Percentiles rank a stretch among this genome's conserved stretches.
These are phyloP conservation scores for Tuber aestivum DNA, from an alignment of 495 filamentous ascomycete genomes.

Conservation along the genomic window DNA sequence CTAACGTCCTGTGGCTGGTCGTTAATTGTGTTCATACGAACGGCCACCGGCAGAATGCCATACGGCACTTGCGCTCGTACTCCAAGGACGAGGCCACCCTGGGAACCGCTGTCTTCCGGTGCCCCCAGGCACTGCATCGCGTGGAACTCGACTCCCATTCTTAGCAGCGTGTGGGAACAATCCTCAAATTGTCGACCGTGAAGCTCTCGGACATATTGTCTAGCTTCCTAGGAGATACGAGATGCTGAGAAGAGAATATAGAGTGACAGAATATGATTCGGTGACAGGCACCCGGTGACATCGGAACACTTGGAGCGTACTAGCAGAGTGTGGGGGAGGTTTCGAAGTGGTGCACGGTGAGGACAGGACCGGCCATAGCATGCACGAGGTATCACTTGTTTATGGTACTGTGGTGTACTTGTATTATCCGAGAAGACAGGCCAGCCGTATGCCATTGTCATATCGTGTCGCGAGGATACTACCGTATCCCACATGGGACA, in stretches of 20 bases:
- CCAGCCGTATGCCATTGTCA: background rate
- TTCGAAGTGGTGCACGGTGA: too few relatives aligned
- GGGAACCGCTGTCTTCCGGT: background rate
- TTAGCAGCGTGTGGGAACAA: background rate
- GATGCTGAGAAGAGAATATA: background rate
- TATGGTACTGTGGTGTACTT: background rate
- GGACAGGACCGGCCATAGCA: background rate
- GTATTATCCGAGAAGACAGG: background rate
- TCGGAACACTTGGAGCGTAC: background rate
- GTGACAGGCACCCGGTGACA: background rate
- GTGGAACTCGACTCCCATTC: background rate
- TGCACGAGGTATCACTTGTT: background rate
- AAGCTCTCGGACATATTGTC: background rate
- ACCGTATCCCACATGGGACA: background rate
- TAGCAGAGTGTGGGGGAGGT: background rate
- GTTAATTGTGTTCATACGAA: background rate
- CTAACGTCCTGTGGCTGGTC: background rate
- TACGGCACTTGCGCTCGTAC: background rate
- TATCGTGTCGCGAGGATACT: background rate
- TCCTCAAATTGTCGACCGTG: background rate
- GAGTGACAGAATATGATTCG: background rate
- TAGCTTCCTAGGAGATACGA: background rate
- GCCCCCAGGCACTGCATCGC: background rate
- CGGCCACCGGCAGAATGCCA: background rate
- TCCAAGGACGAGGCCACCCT: background rate